A percentile compares a stretch with the other conserved stretches of the same genome.
phyloP scores from a whole-genome alignment of 2,329 filamentous ascomycete genomes.

The Botrytis cinerea region DNA sequence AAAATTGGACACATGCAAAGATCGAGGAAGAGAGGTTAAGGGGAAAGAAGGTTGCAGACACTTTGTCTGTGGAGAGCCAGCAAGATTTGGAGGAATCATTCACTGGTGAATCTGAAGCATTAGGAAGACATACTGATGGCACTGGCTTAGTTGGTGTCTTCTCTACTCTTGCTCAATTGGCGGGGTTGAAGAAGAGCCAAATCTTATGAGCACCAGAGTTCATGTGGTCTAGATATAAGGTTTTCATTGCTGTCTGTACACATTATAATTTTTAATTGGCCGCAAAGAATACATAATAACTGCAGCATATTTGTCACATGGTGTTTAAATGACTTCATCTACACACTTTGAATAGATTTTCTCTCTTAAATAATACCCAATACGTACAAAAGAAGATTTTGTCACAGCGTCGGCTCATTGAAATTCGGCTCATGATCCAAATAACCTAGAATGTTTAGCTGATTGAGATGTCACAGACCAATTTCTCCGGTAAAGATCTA shows the following conservation, averaged over 20 bases:
- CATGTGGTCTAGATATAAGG: not conserved
- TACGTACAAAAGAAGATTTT: not conserved
- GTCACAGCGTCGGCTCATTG: not conserved
- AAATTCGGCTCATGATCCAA: not conserved
- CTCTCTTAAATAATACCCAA: not conserved
- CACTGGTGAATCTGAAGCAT: slow-evolving; percentile 36
- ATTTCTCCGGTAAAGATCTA: not conserved
- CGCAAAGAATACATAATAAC: not conserved
- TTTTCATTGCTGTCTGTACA: not conserved
- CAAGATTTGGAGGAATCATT: slow-evolving; percentile 37
- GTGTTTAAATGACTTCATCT: not conserved
- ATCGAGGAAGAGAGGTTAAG: slow-evolving; percentile 28
- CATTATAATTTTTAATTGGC: not conserved
- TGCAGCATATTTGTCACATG: not conserved
- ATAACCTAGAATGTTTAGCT: not conserved
- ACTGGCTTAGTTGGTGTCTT: slow-evolving; percentile 43
- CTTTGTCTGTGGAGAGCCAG: slow-evolving; percentile 29
- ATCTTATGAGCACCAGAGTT: slow-evolving; percentile 32
- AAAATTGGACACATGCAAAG: slow-evolving; percentile 8
- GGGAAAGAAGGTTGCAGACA: slow-evolving; percentile 32
- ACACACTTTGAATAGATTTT: not conserved
- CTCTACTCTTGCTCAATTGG: slow-evolving; percentile 43
- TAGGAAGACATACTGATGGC: slow-evolving; percentile 45
- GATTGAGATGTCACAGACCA: not conserved
- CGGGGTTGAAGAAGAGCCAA: slow-evolving; percentile 39